phyloP scores from a whole-genome alignment of 139 green algal species.

The Parachlorella kessleri region DNA sequence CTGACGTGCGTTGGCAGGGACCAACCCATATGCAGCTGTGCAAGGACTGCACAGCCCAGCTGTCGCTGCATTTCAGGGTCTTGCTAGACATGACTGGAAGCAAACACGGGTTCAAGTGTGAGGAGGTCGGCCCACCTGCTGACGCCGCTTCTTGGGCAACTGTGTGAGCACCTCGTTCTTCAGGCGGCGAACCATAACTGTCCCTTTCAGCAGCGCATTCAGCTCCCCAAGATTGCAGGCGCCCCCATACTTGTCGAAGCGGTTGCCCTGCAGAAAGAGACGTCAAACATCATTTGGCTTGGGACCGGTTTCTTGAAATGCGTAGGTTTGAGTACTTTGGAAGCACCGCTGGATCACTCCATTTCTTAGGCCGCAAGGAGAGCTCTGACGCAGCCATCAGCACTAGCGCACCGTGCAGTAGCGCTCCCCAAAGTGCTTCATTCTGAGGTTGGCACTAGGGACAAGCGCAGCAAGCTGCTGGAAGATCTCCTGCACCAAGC shows the following conservation, averaged over 20 bases:
- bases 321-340: too few species aligned
- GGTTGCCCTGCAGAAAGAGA: constrained; percentile 26
- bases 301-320: too few species aligned
- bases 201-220: constrained; percentile 68
- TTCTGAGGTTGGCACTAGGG: constrained; percentile 62
- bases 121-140: constrained; percentile 74
- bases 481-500: too few species aligned
- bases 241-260: constrained; percentile 54
- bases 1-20: constrained; percentile 12
- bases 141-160: constrained; percentile 86
- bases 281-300: too few species aligned
- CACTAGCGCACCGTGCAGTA: constrained; percentile 62
- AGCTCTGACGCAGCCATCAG: too few species aligned
- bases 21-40: too few species aligned
- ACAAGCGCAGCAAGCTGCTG: constrained; percentile 68
- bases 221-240: constrained; percentile 83
- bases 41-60: background rate
- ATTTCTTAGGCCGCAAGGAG: too few species aligned
- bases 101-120: too few species aligned
- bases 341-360: too few species aligned
- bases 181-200: constrained; percentile 90
- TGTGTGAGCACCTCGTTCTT: constrained; percentile 93
- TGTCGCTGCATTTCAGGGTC: background rate
- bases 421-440: constrained; percentile 77
- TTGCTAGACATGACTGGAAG: too few species aligned